phyloP scores from a whole-genome alignment of 768 basidiomycete species.

The Candolleomyces aberdarensis region DNA sequence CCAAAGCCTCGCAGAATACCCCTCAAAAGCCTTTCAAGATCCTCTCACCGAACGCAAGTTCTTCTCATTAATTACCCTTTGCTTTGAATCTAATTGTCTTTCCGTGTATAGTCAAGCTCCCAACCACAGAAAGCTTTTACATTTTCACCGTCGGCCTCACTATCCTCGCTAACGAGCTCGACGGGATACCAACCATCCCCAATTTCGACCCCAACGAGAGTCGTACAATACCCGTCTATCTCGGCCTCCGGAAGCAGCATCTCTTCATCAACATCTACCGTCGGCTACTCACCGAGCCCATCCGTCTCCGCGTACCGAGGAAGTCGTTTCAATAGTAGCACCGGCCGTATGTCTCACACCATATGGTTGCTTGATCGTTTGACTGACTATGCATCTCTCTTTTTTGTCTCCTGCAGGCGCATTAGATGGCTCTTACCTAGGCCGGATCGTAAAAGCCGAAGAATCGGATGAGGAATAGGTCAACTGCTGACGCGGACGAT shows the following conservation, averaged over 20 bases:
- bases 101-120: conserved; percentile 32
- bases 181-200: conserved; percentile 36
- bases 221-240: conserved; percentile 32
- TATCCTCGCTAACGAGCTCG: conserved; percentile 19
- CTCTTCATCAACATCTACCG: conserved; percentile 28
- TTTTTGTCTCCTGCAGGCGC: conserved; percentile 24
- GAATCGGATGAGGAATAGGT: conserved; percentile 17
- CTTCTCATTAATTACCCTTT: background rate
- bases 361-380: background rate
- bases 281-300: conserved; percentile 38
- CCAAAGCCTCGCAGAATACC: conserved; percentile 30
- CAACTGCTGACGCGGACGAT: no score
- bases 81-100: background rate
- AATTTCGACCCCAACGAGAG: conserved; percentile 37
- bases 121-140: conserved; percentile 43
- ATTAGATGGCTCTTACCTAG: conserved; percentile 39
- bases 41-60: conserved; percentile 39
- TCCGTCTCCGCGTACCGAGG: conserved; percentile 41
- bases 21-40: conserved; percentile 35
- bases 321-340: conserved; percentile 30
- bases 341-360: conserved; percentile 33
- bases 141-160: conserved; percentile 33
- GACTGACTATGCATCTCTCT: no score
- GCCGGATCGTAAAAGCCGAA: conserved; percentile 14
- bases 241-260: conserved; percentile 26